Base-by-base conservation (phyloP, 148 eudicot species). In the Euryodendron excelsum region DNA sequence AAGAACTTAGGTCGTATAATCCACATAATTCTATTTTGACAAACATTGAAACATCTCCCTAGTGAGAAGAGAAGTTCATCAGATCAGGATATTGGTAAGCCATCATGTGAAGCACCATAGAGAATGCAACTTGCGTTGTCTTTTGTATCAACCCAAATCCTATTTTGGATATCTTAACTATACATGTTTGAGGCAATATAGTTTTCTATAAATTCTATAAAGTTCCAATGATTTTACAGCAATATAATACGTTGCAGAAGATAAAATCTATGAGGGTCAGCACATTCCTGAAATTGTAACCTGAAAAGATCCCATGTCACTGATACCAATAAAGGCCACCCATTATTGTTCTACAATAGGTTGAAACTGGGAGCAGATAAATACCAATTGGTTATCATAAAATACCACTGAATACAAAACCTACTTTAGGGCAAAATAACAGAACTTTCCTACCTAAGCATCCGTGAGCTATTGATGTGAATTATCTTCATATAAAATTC, bases 31-130 rank as follows among this genome's bases (percentile, higher is more conserved):
- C 23, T 59, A 31, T 28, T 62, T 11, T 47, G 23, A 30, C 50
- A 15, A 48, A 30, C 17, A 18, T 28, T 28, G 39, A 48, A 48
- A 48, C 17, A 3, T 20, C 7, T 27, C 12, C 28, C 1, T 0
- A 4, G 28, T n/a, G 6, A 21, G 41, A 31, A 11, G 45, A 45
- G 11, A 52, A 53, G 0, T 69, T 69, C 73, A 69, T 23, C 18
- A 25, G 41, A 69, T 23, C 18, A 25, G 41, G 41, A 18, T 10
- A 45, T 27, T 25, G 73, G 50, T 20, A 31, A 71, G 58, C 48
- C 37, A 28, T 25, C 74, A 48, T 27, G 74, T 48, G 74, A 71
- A 71, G 25, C 60, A 71, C 37, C 60, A 50, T 30, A 11, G 60
- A 71, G 27, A 8, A 17, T 18, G 17, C 74, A 48, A 71, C 74